phyloP scores from a whole-genome alignment of 1,284 basidiomycete genomes.

The Apiotrichum siamense region DNA sequence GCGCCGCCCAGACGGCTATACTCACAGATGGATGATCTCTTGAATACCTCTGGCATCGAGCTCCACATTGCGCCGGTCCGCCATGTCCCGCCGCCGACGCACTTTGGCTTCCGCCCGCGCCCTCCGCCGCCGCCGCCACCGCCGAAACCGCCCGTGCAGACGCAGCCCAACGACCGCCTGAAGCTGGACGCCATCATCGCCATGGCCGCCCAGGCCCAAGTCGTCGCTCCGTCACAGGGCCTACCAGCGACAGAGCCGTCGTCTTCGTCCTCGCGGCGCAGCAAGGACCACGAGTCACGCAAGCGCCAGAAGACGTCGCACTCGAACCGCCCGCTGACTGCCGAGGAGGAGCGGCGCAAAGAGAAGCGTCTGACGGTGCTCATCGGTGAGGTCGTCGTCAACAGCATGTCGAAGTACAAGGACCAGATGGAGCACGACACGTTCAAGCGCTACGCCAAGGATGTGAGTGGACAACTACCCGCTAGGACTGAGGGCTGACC shows the following conservation, averaged over 20 bases:
- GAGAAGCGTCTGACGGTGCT: constrained; percentile 78
- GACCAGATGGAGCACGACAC: constrained; percentile 71
- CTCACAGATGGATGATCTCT: constrained; percentile 25
- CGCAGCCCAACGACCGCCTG: constrained; percentile 20
- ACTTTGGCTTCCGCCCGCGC: constrained; percentile 6
- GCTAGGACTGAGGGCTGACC: neutral
- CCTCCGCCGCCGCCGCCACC: constrained; percentile 23
- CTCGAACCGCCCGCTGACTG: constrained; percentile 32
- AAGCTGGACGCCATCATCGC: constrained; percentile 48
- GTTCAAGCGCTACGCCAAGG: constrained; percentile 94
- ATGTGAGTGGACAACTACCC: constrained; percentile 55
- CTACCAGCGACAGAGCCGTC: too few relatives aligned
- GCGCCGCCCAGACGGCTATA: constrained; percentile 28
- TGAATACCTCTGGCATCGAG: constrained; percentile 26
- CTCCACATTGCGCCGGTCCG: constrained; percentile 34
- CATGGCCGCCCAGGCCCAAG: constrained; percentile 31
- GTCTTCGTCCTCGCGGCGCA: constrained; percentile 25
- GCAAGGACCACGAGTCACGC: constrained; percentile 40
- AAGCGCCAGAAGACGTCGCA: constrained; percentile 38
- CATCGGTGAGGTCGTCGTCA: constrained; percentile 83
- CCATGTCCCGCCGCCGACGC: constrained; percentile 15
- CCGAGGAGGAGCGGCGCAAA: constrained; percentile 52
- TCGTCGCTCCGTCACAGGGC: neutral
- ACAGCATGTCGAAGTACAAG: constrained; percentile 82
- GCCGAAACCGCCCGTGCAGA: constrained; percentile 11